These are phyloP conservation scores for Quercus aquifolioides DNA, from an alignment of 306 rosid genomes.

Conservation along the genomic window DNA sequence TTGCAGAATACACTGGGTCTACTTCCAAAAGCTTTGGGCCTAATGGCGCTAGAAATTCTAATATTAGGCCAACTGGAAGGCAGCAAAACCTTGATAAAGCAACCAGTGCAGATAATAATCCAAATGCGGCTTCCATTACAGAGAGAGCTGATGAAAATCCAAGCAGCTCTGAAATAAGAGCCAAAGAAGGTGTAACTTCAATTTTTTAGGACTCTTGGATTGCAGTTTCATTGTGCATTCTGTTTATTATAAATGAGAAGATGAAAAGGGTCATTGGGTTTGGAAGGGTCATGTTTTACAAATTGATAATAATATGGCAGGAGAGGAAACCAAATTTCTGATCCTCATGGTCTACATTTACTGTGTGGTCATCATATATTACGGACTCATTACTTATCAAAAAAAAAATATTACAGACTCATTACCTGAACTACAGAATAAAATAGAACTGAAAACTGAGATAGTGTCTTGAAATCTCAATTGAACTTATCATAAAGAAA, in stretches of 20 bases:
- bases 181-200: constrained; percentile 72
- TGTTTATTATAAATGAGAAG: background rate
- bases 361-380: background rate
- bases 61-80: constrained; percentile 21
- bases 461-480: background rate
- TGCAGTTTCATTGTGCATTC: too few species aligned
- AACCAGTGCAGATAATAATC: constrained; percentile 19
- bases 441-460: background rate
- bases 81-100: constrained; percentile 34
- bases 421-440: background rate
- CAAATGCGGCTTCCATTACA: constrained; percentile 22
- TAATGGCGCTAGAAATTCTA: constrained; percentile 27
- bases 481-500: background rate
- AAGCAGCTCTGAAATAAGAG: constrained; percentile 70
- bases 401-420: background rate
- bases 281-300: background rate
- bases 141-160: constrained; percentile 66
- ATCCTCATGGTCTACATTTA: background rate
- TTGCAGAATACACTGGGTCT: constrained; percentile 38
- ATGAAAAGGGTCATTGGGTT: background rate
- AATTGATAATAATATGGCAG: background rate
- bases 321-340: background rate
- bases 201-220: constrained; percentile 8
- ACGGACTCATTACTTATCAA: background rate
- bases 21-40: constrained; percentile 39